phyloP scores from a whole-genome alignment of 1,284 basidiomycete genomes.

The Cryptococcus sp. region DNA sequence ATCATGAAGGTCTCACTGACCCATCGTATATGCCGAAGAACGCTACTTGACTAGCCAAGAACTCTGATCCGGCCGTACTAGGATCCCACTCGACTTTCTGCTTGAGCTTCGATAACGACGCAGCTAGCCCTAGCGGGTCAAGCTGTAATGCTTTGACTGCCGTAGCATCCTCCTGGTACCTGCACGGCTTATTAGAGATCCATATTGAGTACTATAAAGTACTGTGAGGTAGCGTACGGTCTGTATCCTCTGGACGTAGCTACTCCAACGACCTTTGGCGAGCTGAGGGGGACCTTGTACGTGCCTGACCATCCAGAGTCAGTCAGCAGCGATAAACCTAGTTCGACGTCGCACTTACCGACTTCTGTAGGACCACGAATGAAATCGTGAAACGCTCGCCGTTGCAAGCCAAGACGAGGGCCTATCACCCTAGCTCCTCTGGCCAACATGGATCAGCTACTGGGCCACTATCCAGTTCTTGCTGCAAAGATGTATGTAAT shows the following conservation, averaged over 20 bases:
- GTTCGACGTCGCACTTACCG: slow-evolving; percentile 14
- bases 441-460: no score
- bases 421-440: no score
- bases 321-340: slow-evolving; percentile 2
- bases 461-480: no score
- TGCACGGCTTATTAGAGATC: slow-evolving; percentile 24
- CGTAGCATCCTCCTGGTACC: slow-evolving; percentile 81
- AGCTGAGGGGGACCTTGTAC: slow-evolving; percentile 48
- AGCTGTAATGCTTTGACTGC: slow-evolving; percentile 72
- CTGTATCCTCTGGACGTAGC: slow-evolving; percentile 73
- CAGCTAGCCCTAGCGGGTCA: slow-evolving; percentile 68
- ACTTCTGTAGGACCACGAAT: slow-evolving; percentile 38
- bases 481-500: no score
- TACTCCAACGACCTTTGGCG: slow-evolving; percentile 63
- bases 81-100: slow-evolving; percentile 69
- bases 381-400: slow-evolving; percentile 36
- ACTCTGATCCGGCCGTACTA: slow-evolving; percentile 49
- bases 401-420: background rate
- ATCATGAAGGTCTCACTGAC: slow-evolving; percentile 53
- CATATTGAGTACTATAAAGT: slow-evolving; percentile 5
- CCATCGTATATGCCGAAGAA: slow-evolving; percentile 89
- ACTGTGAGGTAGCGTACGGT: slow-evolving; percentile 55
- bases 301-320: slow-evolving; percentile 22
- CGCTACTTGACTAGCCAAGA: slow-evolving; percentile 72
- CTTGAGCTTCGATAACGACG: slow-evolving; percentile 64